A percentile compares a stretch with the other conserved stretches of the same genome.
These are phyloP conservation scores for Boechera retrofracta DNA, from an alignment of 345 rosid species.

Conservation along the genomic window DNA sequence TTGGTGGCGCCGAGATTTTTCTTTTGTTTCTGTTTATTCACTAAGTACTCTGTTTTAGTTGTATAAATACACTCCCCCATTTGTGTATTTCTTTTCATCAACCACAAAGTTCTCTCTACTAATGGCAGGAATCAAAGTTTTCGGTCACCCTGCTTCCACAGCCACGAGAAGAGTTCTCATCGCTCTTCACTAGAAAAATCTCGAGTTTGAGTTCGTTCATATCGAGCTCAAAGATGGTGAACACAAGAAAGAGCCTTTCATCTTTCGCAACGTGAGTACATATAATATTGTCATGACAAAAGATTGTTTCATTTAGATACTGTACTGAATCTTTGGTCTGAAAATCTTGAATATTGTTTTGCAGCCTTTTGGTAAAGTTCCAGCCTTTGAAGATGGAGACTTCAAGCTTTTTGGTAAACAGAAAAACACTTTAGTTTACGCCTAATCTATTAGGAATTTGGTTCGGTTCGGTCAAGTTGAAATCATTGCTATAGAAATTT, in stretches of 20 bases:
- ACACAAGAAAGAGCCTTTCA: constrained; percentile 43
- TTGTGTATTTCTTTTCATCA: constrained; percentile 21
- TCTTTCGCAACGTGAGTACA: constrained; percentile 43
- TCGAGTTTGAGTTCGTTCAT: constrained; percentile 44
- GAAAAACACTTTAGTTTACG: neutral
- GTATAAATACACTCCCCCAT: constrained; percentile 36
- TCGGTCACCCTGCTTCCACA: constrained; percentile 43
- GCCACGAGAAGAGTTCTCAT: constrained; percentile 50
- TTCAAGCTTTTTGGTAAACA: constrained; percentile 68
- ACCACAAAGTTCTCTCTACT: neutral
- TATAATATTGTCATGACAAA: neutral
- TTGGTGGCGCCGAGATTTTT: too few relatives aligned
- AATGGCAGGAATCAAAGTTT: constrained; percentile 44
- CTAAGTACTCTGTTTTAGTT: constrained; percentile 1
- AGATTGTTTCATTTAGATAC: neutral
- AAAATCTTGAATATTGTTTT: constrained; percentile 22
- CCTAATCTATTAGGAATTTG: too few relatives aligned
- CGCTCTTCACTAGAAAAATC: constrained; percentile 46
- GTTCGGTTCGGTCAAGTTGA: too few relatives aligned
- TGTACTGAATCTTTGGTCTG: constrained; percentile 1
- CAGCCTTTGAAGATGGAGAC: constrained; percentile 73
- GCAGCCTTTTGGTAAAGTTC: constrained; percentile 91
- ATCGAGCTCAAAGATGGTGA: constrained; percentile 43
- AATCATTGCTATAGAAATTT: too few relatives aligned
- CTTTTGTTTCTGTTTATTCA: constrained; percentile 2